These are phyloP conservation scores for Arachis stenosperma DNA, from an alignment of 306 rosid species.

Conservation along the genomic window DNA sequence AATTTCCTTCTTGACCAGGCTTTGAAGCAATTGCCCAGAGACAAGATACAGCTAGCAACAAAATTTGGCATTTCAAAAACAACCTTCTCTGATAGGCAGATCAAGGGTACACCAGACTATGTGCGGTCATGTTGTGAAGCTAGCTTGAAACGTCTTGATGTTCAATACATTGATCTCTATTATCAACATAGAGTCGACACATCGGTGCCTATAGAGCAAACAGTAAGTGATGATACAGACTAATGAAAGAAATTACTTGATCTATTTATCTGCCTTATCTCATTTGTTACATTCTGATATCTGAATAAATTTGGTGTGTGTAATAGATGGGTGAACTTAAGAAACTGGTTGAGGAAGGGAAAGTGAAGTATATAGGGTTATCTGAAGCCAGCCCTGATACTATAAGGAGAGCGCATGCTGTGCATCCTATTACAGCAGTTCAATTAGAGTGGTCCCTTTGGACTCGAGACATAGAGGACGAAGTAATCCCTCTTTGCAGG, in stretches of 20 bases:
- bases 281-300: neutral
- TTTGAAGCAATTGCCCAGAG: constrained; percentile 64
- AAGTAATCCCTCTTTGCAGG: constrained; percentile 79
- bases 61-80: constrained; percentile 60
- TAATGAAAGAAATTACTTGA: neutral
- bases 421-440: constrained; percentile 76
- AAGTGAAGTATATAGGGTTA: constrained; percentile 66
- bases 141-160: constrained; percentile 72
- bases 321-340: constrained; percentile 73
- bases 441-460: constrained; percentile 86
- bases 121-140: constrained; percentile 72
- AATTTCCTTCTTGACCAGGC: constrained; percentile 48
- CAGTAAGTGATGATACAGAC: constrained; percentile 42
- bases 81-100: neutral
- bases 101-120: constrained; percentile 69
- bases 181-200: constrained; percentile 65
- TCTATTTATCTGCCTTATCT: constrained; percentile 4
- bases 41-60: constrained; percentile 71
- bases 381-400: constrained; percentile 82
- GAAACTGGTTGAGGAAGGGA: constrained; percentile 81
- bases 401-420: constrained; percentile 80
- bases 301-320: constrained; percentile 1
- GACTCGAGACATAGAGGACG: constrained; percentile 78
- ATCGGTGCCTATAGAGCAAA: constrained; percentile 68
- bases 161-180: constrained; percentile 75